A percentile compares a stretch with the other conserved stretches of the same genome.
Conservation (phyloP, 495 filamentous ascomycete species). For the Margaritispora aquatica region DNA sequence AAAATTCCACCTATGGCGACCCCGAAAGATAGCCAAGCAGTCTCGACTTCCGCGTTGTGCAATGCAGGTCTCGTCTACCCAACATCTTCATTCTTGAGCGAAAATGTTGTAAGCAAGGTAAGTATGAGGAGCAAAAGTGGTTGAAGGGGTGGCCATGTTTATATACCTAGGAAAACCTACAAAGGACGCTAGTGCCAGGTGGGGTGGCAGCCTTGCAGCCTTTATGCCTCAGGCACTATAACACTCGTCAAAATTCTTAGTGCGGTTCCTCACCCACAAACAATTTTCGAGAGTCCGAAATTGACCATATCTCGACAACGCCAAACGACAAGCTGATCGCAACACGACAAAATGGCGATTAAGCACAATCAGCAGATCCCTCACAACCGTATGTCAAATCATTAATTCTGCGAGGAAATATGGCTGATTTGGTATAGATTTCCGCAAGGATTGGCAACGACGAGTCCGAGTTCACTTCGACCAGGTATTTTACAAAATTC, state of each 20-base stretch:
- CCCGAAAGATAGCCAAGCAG: conserved; percentile 63
- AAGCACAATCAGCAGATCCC: conserved; percentile 99
- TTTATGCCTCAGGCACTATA: not conserved
- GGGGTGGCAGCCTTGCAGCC: not conserved
- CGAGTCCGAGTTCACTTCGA: conserved; percentile 98
- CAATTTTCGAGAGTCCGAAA: conserved; percentile 4
- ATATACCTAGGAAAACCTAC: no score
- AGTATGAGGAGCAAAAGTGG: conserved; percentile 8
- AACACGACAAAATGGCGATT: conserved; percentile 61
- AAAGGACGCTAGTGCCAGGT: not conserved
- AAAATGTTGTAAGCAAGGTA: no score
- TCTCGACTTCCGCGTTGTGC: conserved; percentile 63
- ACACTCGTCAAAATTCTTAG: conserved; percentile 10
- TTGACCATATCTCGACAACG: conserved; percentile 2
- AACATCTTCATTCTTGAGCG: conserved; percentile 17
- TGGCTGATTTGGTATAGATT: conserved; percentile 53
- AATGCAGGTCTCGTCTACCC: conserved; percentile 61
- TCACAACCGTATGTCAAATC: conserved; percentile 75
- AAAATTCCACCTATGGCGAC: conserved; percentile 64
- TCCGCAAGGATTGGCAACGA: conserved; percentile 99
- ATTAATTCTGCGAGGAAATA: not conserved
- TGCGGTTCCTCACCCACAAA: not conserved
- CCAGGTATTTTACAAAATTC: conserved; percentile 67
- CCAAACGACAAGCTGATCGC: conserved; percentile 28
- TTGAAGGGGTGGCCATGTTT: not conserved